Conservation (phyloP, 2,329 filamentous ascomycete genomes). For the Sporothrix curviconia region DNA sequence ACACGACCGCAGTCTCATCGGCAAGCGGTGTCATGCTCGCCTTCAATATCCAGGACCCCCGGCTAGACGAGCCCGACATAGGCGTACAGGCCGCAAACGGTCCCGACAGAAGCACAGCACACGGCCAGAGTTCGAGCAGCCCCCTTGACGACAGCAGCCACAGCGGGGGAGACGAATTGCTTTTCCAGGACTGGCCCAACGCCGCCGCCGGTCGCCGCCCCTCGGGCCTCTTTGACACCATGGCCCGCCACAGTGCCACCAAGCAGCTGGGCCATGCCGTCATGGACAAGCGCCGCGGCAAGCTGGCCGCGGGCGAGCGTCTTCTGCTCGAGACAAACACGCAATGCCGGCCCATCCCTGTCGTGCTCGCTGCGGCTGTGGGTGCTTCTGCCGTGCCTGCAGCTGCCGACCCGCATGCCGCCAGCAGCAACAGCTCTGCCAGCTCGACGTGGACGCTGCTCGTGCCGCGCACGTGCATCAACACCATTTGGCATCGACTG, state of each 20-base stretch:
- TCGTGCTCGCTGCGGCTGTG: constrained; percentile 53
- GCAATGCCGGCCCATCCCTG: constrained; percentile 69
- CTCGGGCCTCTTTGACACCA: constrained; percentile 60
- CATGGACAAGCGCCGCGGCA: constrained; percentile 67
- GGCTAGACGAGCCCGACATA: constrained; percentile 75
- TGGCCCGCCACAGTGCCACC: constrained; percentile 57
- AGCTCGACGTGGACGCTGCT: constrained; percentile 63
- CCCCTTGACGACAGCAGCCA: constrained; percentile 41
- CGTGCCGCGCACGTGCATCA: constrained; percentile 84
- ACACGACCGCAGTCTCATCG: constrained; percentile 63
- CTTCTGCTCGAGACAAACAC: constrained; percentile 42
- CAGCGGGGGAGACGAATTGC: too few species aligned
- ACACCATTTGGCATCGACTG: constrained; percentile 77
- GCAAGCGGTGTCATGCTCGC: constrained; percentile 63
- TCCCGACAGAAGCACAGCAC: constrained; percentile 22
- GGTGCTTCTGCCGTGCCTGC: neutral
- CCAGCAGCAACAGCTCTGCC: neutral
- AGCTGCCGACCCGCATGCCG: constrained; percentile 39
- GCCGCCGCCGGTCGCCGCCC: constrained; percentile 31
- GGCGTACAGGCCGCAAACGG: constrained; percentile 17
- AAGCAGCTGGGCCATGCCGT: constrained; percentile 68
- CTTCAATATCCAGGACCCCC: constrained; percentile 72
- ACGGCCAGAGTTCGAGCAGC: constrained; percentile 50
- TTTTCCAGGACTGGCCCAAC: constrained; percentile 9
- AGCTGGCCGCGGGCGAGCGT: constrained; percentile 50